Base-by-base conservation (phyloP, 768 basidiomycete genomes). In the Rickenella mellea region DNA sequence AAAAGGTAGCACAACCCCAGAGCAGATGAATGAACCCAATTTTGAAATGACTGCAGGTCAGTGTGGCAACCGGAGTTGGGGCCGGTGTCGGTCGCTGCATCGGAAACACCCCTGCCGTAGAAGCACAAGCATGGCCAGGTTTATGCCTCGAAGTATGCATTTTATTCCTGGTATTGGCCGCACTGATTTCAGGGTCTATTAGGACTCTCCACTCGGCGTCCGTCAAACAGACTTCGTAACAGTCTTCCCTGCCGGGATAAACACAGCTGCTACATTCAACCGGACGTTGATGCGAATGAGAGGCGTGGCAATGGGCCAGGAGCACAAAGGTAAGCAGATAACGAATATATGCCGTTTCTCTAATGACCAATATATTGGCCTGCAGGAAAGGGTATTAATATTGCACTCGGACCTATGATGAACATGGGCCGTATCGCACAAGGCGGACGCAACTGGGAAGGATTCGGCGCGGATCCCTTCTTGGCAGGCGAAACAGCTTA, bases 381-480 rank as follows among this genome's bases (percentile, higher is more conserved):
- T n/a, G n/a, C n/a, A n/a, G n/a, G n/a, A n/a, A 91, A 93, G 55
- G 93, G 93, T 19, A 78, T 87, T 36, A 76, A 96, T 51, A 64
- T 93, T 37, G 82, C 79, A 8, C 70, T 93, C 3, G 68, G 72
- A 22, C 74, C 88, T 0, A 86, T 86, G 82, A 91, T 88, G 78
- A 91, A 92, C 56, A 75, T 93, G 67, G 85, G 82, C 1, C 76
- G 86, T 14, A 61, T 81, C 15, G 79, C 84, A 2, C 68, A 75
- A 48, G 88, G 83, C 6, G 92, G 92, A 14, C 69, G 92, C 22
- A 90, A 92, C 60, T 94, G 89, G 87, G 92, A 94, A 68, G 89
- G 88, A n/a, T 92, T 91, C 44, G 90, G 91, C 24, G 88, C 74
- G 8, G 92, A 96, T 57, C 92, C 92, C 0, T 94, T 78, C 64